Evolutionary conservation across 169 alveolate species (phyloP).

Genomic region (Cryptosporidium canis): DNA sequence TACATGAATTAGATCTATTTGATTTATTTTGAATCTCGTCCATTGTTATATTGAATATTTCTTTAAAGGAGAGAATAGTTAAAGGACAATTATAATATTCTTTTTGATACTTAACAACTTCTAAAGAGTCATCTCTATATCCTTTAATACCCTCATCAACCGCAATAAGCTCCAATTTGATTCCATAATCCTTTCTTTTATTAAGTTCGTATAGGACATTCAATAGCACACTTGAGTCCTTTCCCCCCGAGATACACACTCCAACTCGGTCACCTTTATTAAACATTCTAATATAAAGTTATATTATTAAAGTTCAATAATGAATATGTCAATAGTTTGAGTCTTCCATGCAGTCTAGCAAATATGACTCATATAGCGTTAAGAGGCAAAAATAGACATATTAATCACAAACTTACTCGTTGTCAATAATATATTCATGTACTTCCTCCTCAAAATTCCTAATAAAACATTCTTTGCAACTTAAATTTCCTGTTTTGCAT

Average conservation of each 20-base stretch:
- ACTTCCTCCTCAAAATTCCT: slow-evolving; percentile 94
- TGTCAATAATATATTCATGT: slow-evolving; percentile 85
- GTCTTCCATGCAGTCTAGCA: too few relatives aligned
- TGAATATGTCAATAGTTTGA: too few relatives aligned
- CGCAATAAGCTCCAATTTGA: slow-evolving; percentile 90
- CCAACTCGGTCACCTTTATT: slow-evolving; percentile 92
- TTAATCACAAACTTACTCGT: slow-evolving; percentile 22
- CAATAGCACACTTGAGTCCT: slow-evolving; percentile 96
- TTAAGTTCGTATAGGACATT: slow-evolving; percentile 92
- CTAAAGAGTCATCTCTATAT: slow-evolving; percentile 95
- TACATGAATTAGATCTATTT: slow-evolving; percentile 89
- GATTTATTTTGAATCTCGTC: slow-evolving; percentile 94
- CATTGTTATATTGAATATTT: slow-evolving; percentile 94
- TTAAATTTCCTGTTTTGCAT: slow-evolving; percentile 88
- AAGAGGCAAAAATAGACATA: background rate
- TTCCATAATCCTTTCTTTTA: slow-evolving; percentile 89
- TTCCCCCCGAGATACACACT: slow-evolving; percentile 98
- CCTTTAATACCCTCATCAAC: slow-evolving; percentile 99
- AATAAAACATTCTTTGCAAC: slow-evolving; percentile 93
- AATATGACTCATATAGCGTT: background rate
- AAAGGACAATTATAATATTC: slow-evolving; percentile 89
- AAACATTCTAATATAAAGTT: slow-evolving; percentile 72
- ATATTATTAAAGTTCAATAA: background rate
- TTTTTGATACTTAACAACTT: slow-evolving; percentile 88
- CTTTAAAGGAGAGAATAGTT: slow-evolving; percentile 89